Base-by-base conservation (phyloP, 2,329 filamentous ascomycete species). In the Alternaria brassicae region DNA sequence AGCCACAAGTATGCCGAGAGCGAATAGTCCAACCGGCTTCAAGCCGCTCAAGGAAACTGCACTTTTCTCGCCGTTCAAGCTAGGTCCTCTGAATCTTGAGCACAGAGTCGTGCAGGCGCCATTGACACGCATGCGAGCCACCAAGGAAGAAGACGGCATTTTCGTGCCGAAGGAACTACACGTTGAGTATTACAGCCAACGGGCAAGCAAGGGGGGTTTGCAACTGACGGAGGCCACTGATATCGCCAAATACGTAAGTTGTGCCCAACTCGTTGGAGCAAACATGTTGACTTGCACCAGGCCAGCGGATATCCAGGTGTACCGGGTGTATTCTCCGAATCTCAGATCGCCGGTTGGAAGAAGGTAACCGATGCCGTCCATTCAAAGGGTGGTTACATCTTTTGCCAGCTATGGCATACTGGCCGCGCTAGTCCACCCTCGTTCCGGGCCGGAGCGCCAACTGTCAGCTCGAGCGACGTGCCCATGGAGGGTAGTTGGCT, bases 211-310 rank as follows among this genome's bases (percentile, higher is more conserved):
- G 4, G 85, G 86, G 23, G 87, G 85, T 1, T 76, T 89, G 3
- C 73, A 89, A 40, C 83, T 89, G 64, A 83, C 82, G 3, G 87
- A 89, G 71, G 86, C 81, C 0, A 85, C 84, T 10, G 74, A 77
- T 34, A 77, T 76, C 56, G 68, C 63, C 55, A 68, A 72, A 66
- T 76, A 73, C 58, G 74, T 76, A 49, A 62, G 66, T 56, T 25
- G 27, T 27, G 9, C 36, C 28, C 28, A 4, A 21, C 17, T 15
- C 12, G 19, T 40, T 25, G 2, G 27, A 47, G 39, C 32, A 34
- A 39, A 27, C 41, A 5, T 10, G 47, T 44, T 49, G 15, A 78
- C 72, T 69, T 66, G 71, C 3, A 12, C 6, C 45, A 78, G 79
- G 63, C 81, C 77, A 37, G 82, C 41, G 75, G 75, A 13, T 77